Conservation (phyloP, 1,284 basidiomycete species). For the Phaffia rhodozyma region DNA sequence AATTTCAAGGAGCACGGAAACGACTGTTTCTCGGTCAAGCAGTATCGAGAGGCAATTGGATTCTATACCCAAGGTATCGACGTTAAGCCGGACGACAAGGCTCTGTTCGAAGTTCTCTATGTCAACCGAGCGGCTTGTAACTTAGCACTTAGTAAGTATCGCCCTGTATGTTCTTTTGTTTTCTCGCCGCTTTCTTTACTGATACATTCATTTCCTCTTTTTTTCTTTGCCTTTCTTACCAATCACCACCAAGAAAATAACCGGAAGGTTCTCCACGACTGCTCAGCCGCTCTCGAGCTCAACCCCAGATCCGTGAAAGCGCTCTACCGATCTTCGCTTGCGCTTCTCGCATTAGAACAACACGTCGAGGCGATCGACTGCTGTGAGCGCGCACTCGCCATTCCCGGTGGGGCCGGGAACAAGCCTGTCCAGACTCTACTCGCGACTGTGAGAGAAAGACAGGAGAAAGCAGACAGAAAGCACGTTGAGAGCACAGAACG, state of each 20-base stretch:
- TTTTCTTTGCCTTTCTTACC: neutral
- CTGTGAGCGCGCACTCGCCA: conserved; percentile 41
- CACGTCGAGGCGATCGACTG: conserved; percentile 69
- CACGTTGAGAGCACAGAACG: conserved; percentile 43
- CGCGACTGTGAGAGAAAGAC: conserved; percentile 20
- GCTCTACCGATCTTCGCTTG: conserved; percentile 65
- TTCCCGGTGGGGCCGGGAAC: neutral
- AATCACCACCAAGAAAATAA: conserved; percentile 57
- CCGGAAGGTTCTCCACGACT: conserved; percentile 69
- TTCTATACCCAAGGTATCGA: conserved; percentile 89
- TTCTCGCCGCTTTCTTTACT: conserved; percentile 14
- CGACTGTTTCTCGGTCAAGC: conserved; percentile 77
- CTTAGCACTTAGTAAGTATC: conserved; percentile 60
- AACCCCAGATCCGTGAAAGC: conserved; percentile 63
- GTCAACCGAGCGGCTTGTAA: conserved; percentile 90
- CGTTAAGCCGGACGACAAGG: conserved; percentile 55
- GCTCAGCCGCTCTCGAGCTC: conserved; percentile 54
- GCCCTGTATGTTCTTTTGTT: neutral
- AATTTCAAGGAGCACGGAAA: conserved; percentile 95
- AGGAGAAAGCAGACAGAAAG: conserved; percentile 44
- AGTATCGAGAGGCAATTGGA: conserved; percentile 70
- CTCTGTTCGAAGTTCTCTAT: conserved; percentile 56
- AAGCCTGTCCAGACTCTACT: neutral
- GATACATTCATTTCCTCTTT: neutral
- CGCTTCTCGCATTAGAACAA: conserved; percentile 57